Base-by-base conservation (phyloP, 2,329 filamentous ascomycete genomes). In the Pyrenophora tritici-repentis region DNA sequence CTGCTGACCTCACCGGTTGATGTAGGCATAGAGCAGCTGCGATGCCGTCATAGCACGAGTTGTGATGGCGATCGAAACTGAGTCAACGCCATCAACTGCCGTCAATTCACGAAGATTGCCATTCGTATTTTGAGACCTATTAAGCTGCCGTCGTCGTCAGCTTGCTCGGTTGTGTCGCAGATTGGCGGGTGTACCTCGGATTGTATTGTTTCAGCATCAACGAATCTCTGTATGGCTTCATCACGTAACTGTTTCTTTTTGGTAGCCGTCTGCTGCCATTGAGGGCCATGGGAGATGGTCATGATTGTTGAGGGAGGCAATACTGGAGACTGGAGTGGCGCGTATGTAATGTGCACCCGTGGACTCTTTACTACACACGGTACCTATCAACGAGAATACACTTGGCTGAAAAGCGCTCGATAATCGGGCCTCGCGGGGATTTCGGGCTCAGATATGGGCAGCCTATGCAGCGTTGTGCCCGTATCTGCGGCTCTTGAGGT, bases 21-120 rank as follows among this genome's bases (percentile, higher is more conserved):
- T 67, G 42, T 68, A 69, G 47, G 68, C 62, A 32, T 45, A 44
- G 39, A 68, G 70, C 24, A 72, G 57, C 48, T 61, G 54, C 18
- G 58, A 51, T 37, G 69, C 67, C 40, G 65, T 68, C 48, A 70
- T 62, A 14, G 56, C 51, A 36, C 66, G 58, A 38, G 67, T 64
- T n/a, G 48, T 53, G 14, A 71, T 63, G 40, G 60, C 62, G 31
- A 58, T 47, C 18, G 62, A 57, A 43, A 68, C 59, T 9, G 52
- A 42, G 14, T 61, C 55, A 22, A 67, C 53, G 39, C 49, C 37
- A 20, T 65, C 63, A 22, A 64, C 55, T 37, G 50, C 47, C 24
- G 52, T 56, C 17, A 51, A 26, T 17, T 46, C 38, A 39, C 39
- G 35, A 41, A 38, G 14, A 12, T 22, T 29, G 37, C 37, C 45